These are phyloP conservation scores for Onygenales sp. DNA, from an alignment of 2,329 filamentous ascomycete genomes.

Conservation along the genomic window DNA sequence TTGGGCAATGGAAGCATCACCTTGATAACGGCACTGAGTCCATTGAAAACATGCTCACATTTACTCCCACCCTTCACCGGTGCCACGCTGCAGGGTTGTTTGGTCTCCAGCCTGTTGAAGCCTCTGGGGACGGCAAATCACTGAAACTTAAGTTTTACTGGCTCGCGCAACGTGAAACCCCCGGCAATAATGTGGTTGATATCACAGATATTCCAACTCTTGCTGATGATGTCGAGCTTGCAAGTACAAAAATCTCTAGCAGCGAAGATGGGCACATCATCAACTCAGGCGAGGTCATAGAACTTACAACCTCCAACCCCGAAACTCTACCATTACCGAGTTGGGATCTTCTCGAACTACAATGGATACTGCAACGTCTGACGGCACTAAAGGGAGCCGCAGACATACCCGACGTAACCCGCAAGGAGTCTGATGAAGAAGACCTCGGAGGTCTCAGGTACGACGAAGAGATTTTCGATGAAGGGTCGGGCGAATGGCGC, in stretches of 20 bases:
- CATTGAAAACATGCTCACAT: slow-evolving; percentile 1
- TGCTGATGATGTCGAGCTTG: not conserved
- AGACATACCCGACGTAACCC: not conserved
- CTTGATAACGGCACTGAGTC: not conserved
- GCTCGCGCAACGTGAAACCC: not conserved
- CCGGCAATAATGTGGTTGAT: not conserved
- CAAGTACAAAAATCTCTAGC: not conserved
- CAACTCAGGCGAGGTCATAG: not conserved
- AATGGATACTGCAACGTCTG: slow-evolving; percentile 1
- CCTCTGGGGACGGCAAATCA: not conserved
- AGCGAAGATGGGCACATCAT: not conserved
- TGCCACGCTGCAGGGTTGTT: not conserved
- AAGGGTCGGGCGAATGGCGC: not conserved
- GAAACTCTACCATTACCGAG: not conserved
- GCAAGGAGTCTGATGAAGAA: not conserved
- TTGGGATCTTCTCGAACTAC: not conserved
- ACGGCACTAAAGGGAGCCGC: not conserved
- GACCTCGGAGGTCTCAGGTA: not conserved
- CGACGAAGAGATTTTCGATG: not conserved
- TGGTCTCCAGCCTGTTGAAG: not conserved
- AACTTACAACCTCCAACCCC: not conserved
- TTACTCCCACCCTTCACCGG: not conserved
- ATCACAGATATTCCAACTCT: not conserved
- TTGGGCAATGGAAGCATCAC: not conserved
- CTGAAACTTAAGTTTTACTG: not conserved